Base-by-base conservation (phyloP, 1,284 basidiomycete species). In the Papiliotrema nemorosa region DNA sequence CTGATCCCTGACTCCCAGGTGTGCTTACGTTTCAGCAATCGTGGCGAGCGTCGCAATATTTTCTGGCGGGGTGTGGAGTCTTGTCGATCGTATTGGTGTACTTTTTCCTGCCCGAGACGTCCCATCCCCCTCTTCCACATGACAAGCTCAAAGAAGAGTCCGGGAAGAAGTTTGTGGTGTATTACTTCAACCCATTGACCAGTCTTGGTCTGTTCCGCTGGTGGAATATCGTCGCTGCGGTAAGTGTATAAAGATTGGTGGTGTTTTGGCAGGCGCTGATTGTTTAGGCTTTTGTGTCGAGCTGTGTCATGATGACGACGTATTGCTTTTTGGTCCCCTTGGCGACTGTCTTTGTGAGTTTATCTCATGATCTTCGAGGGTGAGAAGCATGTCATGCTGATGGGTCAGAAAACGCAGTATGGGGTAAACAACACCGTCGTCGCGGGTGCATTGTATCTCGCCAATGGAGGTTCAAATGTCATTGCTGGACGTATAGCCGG, bases 61-160 rank as follows among this genome's bases (percentile, higher is more conserved):
- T 70, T 0, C 56, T 73, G 21, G 80, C 79, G 1, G 62, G 76
- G 0, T 67, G 76, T 31, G 80, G 79, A 3, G 55, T 79, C 0
- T 50, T 79, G 3, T 76, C 79, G 1, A 74, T 82, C 27, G 24
- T 79, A 0, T 61, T 79, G 9, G 76, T 84, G 27, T 63, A 75
- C 7, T 46, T 81, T 20, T 78, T 80, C 49, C 77, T 88, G 16
- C 87, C 88, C 0, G 88, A 90, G 64, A 89, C 87, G 1, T 79
- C 78, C 16, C 83, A 85, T 60, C 70, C 62, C 74, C 81, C 44
- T 63, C 75, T 46, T 52, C 78, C 69, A 0, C 70, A 74, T 49
- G 44, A 62, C 16, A 46, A 47, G 0, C 53, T 67, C 2, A 55
- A 59, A 36, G 57, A 58, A 24, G 57, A 64, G 27, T 58, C 55